Evolutionary conservation across 371 early-diverging fungal species (phyloP).

Genomic region (Lichtheimia hyalospora): DNA sequence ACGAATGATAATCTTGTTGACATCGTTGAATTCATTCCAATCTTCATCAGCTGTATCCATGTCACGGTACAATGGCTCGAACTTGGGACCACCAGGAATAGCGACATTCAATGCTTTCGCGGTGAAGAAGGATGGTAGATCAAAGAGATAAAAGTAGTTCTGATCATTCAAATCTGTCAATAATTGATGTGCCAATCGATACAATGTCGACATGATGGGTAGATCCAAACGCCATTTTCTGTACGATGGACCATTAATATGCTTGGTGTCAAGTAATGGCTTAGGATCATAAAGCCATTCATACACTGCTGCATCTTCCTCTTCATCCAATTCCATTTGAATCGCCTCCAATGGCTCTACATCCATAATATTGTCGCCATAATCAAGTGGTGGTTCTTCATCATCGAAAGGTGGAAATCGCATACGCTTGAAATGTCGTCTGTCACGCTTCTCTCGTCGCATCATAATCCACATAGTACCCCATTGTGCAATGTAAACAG

Average conservation of each 20-base stretch:
- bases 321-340: slow-evolving; percentile 97
- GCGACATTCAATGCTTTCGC: slow-evolving; percentile 98
- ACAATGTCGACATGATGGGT: slow-evolving; percentile 92
- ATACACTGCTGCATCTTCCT: slow-evolving; percentile 90
- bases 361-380: slow-evolving; percentile 96
- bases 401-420: slow-evolving; percentile 98
- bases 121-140: slow-evolving; percentile 92
- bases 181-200: slow-evolving; percentile 91
- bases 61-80: slow-evolving; percentile 95
- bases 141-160: slow-evolving; percentile 97
- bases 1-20: slow-evolving; percentile 98
- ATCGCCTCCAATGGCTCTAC: slow-evolving; percentile 97
- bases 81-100: slow-evolving; percentile 99
- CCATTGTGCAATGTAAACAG: slow-evolving; percentile 97
- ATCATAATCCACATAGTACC: slow-evolving; percentile 99
- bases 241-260: slow-evolving; percentile 90
- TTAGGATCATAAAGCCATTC: slow-evolving; percentile 98
- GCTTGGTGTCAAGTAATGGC: slow-evolving; percentile 83
- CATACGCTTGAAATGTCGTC: slow-evolving; percentile 98
- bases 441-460: slow-evolving; percentile 97
- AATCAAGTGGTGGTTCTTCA: slow-evolving; percentile 97
- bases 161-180: slow-evolving; percentile 91
- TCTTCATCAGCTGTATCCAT: slow-evolving; percentile 96
- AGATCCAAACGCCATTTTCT: slow-evolving; percentile 90
- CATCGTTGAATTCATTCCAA: slow-evolving; percentile 99